These are phyloP conservation scores for Xerocomus amazonicus DNA, from an alignment of 1,284 basidiomycete genomes.

Conservation along the genomic window DNA sequence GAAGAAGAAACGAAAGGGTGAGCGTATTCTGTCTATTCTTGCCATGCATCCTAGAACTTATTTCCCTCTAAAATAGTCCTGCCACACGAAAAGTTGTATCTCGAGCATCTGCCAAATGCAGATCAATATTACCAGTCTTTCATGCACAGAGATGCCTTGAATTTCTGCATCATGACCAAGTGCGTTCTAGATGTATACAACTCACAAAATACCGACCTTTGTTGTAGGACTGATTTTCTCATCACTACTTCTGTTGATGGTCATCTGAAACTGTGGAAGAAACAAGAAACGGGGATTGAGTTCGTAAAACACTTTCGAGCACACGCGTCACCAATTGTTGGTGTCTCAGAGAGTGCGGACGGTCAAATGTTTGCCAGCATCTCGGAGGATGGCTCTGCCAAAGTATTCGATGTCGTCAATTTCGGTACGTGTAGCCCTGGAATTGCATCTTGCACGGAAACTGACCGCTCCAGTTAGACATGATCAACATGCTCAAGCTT, in stretches of 20 bases:
- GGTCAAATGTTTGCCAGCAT: constrained; percentile 90
- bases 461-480: constrained; percentile 54
- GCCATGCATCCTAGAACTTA: constrained; percentile 37
- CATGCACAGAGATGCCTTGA: constrained; percentile 95
- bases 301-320: constrained; percentile 95
- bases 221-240: constrained; percentile 80
- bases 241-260: constrained; percentile 95
- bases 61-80: constrained; percentile 42
- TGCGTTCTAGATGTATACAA: constrained; percentile 35
- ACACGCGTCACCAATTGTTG: constrained; percentile 78
- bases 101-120: constrained; percentile 88
- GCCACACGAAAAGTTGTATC: constrained; percentile 79
- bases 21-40: constrained; percentile 33
- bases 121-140: constrained; percentile 97
- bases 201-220: background rate
- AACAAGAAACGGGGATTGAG: constrained; percentile 88
- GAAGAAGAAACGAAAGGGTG: constrained; percentile 76
- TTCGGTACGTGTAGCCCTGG: constrained; percentile 60
- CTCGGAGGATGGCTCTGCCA: constrained; percentile 81
- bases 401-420: constrained; percentile 97
- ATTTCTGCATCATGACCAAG: constrained; percentile 85
- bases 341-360: constrained; percentile 86
- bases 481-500: constrained; percentile 98
- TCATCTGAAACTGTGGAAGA: constrained; percentile 98
- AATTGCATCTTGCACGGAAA: background rate